A percentile compares a stretch with the other conserved stretches of the same genome.
Conservation (phyloP, 2,329 filamentous ascomycete species). For the Sporothrix phasma region DNA sequence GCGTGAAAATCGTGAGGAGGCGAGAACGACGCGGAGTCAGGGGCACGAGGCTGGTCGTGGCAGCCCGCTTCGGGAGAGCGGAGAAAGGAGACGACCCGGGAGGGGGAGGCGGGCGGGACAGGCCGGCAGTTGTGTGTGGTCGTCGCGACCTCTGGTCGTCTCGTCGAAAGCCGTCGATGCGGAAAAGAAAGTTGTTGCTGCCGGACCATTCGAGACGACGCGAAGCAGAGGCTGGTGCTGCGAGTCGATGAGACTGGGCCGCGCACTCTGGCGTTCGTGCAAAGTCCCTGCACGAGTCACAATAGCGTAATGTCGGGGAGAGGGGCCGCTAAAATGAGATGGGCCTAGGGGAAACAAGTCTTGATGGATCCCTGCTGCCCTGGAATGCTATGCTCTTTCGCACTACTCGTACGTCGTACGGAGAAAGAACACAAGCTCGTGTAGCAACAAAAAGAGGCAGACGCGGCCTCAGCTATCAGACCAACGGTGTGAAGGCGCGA, state of each 20-base stretch:
- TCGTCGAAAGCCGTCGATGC: background rate
- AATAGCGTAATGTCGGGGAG: background rate
- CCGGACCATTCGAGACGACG: background rate
- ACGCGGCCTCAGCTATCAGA: background rate
- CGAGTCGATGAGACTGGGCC: background rate
- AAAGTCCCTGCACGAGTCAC: background rate
- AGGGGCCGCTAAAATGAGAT: background rate
- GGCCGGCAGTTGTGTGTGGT: background rate
- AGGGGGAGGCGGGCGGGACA: too few relatives aligned
- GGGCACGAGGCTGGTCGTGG: background rate
- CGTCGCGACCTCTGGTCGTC: background rate
- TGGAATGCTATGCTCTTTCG: background rate
- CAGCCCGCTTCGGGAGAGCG: background rate
- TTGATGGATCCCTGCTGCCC: background rate
- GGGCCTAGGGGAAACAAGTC: background rate
- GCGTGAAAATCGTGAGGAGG: background rate
- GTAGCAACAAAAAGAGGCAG: too few relatives aligned
- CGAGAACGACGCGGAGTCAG: background rate
- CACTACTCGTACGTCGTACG: background rate
- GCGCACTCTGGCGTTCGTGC: background rate
- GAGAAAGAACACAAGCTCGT: background rate
- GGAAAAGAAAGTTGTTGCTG: background rate
- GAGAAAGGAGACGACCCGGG: too few relatives aligned
- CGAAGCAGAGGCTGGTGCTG: background rate
- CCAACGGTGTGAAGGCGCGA: background rate